These are phyloP conservation scores for Suhomyces anneliseae DNA, from an alignment of 1,139 yeast species.

Conservation along the genomic window DNA sequence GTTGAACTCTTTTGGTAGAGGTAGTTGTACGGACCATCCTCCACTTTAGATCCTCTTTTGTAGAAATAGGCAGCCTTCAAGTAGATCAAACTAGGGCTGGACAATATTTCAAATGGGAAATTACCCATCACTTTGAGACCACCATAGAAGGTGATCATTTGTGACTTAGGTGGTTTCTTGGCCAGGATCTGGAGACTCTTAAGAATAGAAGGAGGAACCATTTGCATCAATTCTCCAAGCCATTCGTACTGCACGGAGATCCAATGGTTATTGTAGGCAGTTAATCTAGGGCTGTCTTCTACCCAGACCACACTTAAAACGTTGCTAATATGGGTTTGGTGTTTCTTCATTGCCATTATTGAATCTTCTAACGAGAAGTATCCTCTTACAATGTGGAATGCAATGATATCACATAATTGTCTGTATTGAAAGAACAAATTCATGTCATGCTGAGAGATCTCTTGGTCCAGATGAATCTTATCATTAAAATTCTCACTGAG, in stretches of 20 bases:
- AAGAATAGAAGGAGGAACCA: constrained; percentile 43
- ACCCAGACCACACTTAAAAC: constrained; percentile 20
- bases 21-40: constrained; percentile 6
- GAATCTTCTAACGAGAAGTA: constrained; percentile 63
- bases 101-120: constrained; percentile 24
- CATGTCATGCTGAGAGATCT: constrained; percentile 30
- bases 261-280: constrained; percentile 33
- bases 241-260: constrained; percentile 47
- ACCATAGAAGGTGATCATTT: constrained; percentile 24
- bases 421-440: constrained; percentile 35
- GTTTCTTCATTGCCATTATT: constrained; percentile 60
- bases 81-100: constrained; percentile 31
- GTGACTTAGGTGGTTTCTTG: constrained; percentile 9
- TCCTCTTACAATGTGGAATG: constrained; percentile 62
- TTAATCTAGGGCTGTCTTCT: not conserved
- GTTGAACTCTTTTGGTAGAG: constrained; percentile 4
- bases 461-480: constrained; percentile 15
- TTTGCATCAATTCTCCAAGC: constrained; percentile 56
- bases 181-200: constrained; percentile 3
- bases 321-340: constrained; percentile 59
- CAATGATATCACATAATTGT: constrained; percentile 55
- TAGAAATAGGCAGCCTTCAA: constrained; percentile 24
- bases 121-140: constrained; percentile 33
- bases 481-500: constrained; percentile 20
- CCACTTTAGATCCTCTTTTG: constrained; percentile 2